Evolutionary conservation across 208 protist genomes (phyloP).

Genomic region (Giardia muris): DNA sequence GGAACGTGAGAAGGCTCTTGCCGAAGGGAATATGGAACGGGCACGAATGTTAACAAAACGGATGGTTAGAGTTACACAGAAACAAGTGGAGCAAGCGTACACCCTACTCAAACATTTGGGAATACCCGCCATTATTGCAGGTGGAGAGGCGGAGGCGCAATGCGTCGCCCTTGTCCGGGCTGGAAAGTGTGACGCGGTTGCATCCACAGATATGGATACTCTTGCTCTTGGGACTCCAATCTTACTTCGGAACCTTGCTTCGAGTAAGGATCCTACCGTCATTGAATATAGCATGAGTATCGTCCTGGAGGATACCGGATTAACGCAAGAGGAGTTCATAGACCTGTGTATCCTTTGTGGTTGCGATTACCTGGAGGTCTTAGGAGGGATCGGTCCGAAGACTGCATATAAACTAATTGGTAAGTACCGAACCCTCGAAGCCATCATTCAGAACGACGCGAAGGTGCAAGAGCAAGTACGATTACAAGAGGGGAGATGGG

Average conservation of each 20-base stretch:
- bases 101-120: conserved; percentile 90
- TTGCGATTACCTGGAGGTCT: conserved; percentile 27
- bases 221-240: conserved; percentile 84
- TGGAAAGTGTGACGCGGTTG: conserved; percentile 70
- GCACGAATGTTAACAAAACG: background rate
- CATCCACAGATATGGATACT: conserved; percentile 97
- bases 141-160: conserved; percentile 88
- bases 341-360: conserved; percentile 38
- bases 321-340: conserved; percentile 34
- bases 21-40: background rate
- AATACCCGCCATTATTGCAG: conserved; percentile 81
- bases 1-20: background rate
- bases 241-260: conserved; percentile 70
- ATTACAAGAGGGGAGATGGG: background rate
- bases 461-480: no score
- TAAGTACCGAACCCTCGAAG: background rate
- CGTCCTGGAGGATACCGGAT: background rate
- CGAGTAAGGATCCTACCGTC: background rate
- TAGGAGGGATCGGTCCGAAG: background rate
- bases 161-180: conserved; percentile 80
- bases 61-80: background rate
- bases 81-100: conserved; percentile 51
- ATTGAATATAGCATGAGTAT: background rate
- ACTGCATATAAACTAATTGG: background rate
- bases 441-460: background rate